Percentiles rank a stretch among this genome's conserved stretches.
Conservation (phyloP, 2,329 filamentous ascomycete species). For the Sphaerostilbella broomeana region DNA sequence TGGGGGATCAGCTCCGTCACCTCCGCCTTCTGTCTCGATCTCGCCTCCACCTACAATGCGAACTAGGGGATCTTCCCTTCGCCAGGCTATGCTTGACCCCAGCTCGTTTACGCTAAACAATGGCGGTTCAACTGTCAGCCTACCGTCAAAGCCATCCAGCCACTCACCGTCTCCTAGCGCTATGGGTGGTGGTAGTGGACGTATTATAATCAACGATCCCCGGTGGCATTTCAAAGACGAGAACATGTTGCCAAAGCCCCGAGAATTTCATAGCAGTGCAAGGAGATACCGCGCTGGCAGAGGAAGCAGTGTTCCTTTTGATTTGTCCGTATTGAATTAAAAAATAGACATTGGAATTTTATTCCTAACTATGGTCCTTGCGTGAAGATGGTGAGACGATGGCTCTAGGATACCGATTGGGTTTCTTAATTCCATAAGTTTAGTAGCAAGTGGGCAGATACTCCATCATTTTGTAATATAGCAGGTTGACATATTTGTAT, state of each 20-base stretch:
- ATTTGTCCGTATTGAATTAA: slow-evolving; percentile 51
- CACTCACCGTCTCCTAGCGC: slow-evolving; percentile 25
- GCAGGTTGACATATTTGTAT: too few relatives aligned
- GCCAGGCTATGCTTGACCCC: slow-evolving; percentile 62
- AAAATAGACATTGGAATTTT: too few relatives aligned
- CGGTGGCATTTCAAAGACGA: slow-evolving; percentile 87
- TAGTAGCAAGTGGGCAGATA: too few relatives aligned
- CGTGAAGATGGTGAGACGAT: too few relatives aligned
- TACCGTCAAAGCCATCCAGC: slow-evolving; percentile 32
- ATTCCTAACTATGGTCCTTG: too few relatives aligned
- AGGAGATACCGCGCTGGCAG: slow-evolving; percentile 84
- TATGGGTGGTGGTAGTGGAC: slow-evolving; percentile 23
- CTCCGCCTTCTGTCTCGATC: slow-evolving; percentile 19
- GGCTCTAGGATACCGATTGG: too few relatives aligned
- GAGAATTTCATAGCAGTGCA: slow-evolving; percentile 66
- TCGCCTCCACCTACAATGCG: slow-evolving; percentile 30
- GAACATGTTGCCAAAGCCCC: slow-evolving; percentile 72
- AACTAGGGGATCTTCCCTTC: slow-evolving; percentile 41
- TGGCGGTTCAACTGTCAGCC: slow-evolving; percentile 47
- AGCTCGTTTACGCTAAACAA: slow-evolving; percentile 68
- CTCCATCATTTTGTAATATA: too few relatives aligned
- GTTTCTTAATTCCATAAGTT: too few relatives aligned
- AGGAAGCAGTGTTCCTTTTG: slow-evolving; percentile 88
- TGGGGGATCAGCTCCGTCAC: slow-evolving; percentile 30
- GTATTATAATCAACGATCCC: slow-evolving; percentile 62